Evolutionary conservation across 352 stramenopile genomes (phyloP).

Genomic region (Phytopythium helicoides): DNA sequence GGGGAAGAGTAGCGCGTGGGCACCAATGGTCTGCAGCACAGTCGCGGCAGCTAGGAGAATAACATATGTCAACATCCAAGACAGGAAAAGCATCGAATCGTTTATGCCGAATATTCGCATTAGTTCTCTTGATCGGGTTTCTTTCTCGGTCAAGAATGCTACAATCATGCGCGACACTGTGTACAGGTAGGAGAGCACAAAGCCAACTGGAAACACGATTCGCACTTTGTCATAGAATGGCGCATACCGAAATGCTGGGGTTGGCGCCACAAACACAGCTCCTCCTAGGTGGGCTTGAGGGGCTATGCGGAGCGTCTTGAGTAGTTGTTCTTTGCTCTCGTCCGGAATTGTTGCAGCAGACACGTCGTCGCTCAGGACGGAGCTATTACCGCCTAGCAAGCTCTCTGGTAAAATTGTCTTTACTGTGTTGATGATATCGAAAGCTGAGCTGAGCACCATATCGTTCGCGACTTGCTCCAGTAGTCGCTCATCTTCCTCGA

Average conservation of each 20-base stretch:
- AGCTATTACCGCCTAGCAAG: slow-evolving; percentile 7
- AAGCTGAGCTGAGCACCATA: slow-evolving; percentile 44
- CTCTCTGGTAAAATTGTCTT: slow-evolving; percentile 5
- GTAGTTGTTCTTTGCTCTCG: slow-evolving; percentile 27
- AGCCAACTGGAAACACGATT: slow-evolving; percentile 85
- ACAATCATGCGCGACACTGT: slow-evolving; percentile 89
- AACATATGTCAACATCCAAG: slow-evolving; percentile 83
- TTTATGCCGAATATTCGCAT: slow-evolving; percentile 91
- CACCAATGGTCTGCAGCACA: slow-evolving; percentile 42
- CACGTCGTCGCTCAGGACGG: slow-evolving; percentile 12
- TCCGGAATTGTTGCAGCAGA: slow-evolving; percentile 33
- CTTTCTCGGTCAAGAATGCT: slow-evolving; percentile 91
- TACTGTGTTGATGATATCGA: slow-evolving; percentile 24
- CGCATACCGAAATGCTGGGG: slow-evolving; percentile 47
- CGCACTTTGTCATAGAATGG: slow-evolving; percentile 80
- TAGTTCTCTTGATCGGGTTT: slow-evolving; percentile 87
- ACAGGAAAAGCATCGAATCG: slow-evolving; percentile 41
- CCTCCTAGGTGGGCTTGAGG: slow-evolving; percentile 59
- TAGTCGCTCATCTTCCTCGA: slow-evolving; percentile 31
- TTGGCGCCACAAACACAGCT: slow-evolving; percentile 45
- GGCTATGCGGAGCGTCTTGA: slow-evolving; percentile 51
- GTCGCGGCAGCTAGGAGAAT: slow-evolving; percentile 45
- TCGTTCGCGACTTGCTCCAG: slow-evolving; percentile 49
- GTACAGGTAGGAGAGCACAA: slow-evolving; percentile 92
- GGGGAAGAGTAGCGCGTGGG: slow-evolving; percentile 35